Evolutionary conservation across 2,329 filamentous ascomycete species (phyloP), one percentile per base, ranked within the genome.

Genomic region (Aspergillus tanneri): DNA sequence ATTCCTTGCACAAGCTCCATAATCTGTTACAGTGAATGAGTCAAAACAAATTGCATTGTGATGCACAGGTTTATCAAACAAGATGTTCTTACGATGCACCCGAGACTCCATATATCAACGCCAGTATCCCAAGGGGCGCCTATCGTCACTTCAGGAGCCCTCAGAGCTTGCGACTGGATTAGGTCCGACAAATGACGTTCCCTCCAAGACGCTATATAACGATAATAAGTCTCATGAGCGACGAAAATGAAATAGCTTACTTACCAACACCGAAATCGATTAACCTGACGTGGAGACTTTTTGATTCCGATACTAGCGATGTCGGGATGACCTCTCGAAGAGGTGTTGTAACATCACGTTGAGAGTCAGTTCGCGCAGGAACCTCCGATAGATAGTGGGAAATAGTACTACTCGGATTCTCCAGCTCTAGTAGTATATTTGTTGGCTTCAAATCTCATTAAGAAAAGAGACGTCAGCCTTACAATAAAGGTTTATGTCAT

Each of bases 31-130:
- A 37, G 23, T 24, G 11, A 19, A 16, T 12, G 7, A 19, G 19
- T 40, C 10, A 37, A 8, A n/a, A 27, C 34, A 35, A 10, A 18
- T 25, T n/a, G 30, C 12, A 36, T 19, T 5, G n/a, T 21, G 19
- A 12, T 19, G 8, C 23, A 18, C 18, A 28, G 11, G n/a, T 2
- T 19, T 25, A 14, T 10, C 24, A 25, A 11, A 10, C n/a, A 18
- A 32, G n/a, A 32, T 46, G 43, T 28, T 28, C 60, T 60, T 53
- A 64, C 59, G 24, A 64, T 53, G 35, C 62, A 65, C 42, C 60
- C 60, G 8, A 64, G 56, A 46, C 56, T 66, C 62, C 61, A 64
- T 39, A 64, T 62, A 58, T 66, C 61, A 5, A 62, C 60, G 12
- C 36, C 47, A 28, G 37, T 38, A 42, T 55, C 57, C 62, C 58